A percentile compares a stretch with the other conserved stretches of the same genome.
Evolutionary conservation across 495 filamentous ascomycete genomes (phyloP).

Genomic region (Lineolata rhizophorae): DNA sequence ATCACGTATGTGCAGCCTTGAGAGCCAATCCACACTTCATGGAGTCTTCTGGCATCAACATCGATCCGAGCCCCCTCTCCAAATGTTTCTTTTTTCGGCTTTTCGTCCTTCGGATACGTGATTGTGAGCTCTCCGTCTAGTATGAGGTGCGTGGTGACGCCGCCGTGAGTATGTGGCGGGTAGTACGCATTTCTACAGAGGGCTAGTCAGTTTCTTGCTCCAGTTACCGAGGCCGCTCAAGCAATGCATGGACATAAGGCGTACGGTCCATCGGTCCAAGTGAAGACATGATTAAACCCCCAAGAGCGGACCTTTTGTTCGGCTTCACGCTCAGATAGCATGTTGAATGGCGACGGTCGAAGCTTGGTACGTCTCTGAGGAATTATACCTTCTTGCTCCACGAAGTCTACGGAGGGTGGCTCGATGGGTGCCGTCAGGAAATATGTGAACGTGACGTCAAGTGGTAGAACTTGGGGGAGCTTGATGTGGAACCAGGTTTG

Average conservation of each 20-base stretch:
- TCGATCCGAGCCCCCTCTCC: conserved; percentile 48
- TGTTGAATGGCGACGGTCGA: no score
- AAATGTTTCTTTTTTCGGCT: conserved; percentile 41
- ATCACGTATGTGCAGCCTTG: conserved; percentile 73
- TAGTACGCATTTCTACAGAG: conserved; percentile 43
- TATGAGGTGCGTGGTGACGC: conserved; percentile 59
- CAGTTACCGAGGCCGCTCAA: no score
- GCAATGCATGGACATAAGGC: conserved; percentile 15
- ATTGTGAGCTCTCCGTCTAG: conserved; percentile 48
- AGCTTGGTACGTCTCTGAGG: no score
- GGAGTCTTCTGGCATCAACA: conserved; percentile 44
- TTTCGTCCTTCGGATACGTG: conserved; percentile 44
- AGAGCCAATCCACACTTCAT: conserved; percentile 68
- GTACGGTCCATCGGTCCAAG: conserved; percentile 60
- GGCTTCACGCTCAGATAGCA: conserved; percentile 19
- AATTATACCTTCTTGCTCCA: no score
- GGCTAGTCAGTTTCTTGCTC: conserved; percentile 2
- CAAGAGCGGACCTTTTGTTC: conserved; percentile 49
- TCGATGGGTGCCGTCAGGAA: no score
- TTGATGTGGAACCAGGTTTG: no score
- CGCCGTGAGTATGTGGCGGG: conserved; percentile 45
- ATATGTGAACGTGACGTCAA: no score
- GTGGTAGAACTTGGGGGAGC: no score
- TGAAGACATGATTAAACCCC: conserved; percentile 60
- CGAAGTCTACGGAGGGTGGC: no score